Base-by-base conservation (phyloP, 2,329 filamentous ascomycete genomes). In the Calonectria hawksworthii region DNA sequence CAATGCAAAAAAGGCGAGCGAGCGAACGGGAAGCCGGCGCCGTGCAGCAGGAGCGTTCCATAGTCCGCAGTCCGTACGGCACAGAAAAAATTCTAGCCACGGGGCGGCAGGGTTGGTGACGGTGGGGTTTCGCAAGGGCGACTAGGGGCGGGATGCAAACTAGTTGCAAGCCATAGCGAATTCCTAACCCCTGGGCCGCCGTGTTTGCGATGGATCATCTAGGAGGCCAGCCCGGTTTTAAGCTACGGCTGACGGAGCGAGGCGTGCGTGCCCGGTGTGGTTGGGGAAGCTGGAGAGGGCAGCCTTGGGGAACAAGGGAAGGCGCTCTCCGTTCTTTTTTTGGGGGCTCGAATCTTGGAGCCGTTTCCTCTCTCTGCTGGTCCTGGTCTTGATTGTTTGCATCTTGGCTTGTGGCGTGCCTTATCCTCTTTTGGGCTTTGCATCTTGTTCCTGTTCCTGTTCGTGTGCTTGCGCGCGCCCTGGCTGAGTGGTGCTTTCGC, bases 171-270 rank as follows among this genome's bases (percentile, higher is more conserved):
- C 51, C 51, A 32, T 54, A 10, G 51, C 51, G 28, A 18, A 54
- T 30, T 30, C 26, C n/a, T 47, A 10, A 10, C 51, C 51, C 51
- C 51, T 54, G 51, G 51, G 51, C 16, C 51, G 56, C 56, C 34
- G 56, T 34, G 9, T 38, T 38, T 36, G n/a, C 3, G n/a, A 61
- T 38, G 56, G 32, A 61, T 61, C 56, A n/a, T 38, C 9, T 16
- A 16, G 56, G 36, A 61, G 13, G 13, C 56, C 32, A 38, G 52
- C 56, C 56, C 21, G 56, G 56, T 26, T 36, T 36, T 61, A 36
- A 36, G 23, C 56, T 61, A 61, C n/a, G 32, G 56, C 56, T 61
- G 56, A 61, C 56, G 56, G 56, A n/a, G 56, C 56, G 51, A 47
- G 44, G 44, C n/a, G 44, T 47, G 8, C 41, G 41, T 47, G 44